Base-by-base conservation (phyloP, 2,329 filamentous ascomycete genomes). In the Sporothrix globosa region DNA sequence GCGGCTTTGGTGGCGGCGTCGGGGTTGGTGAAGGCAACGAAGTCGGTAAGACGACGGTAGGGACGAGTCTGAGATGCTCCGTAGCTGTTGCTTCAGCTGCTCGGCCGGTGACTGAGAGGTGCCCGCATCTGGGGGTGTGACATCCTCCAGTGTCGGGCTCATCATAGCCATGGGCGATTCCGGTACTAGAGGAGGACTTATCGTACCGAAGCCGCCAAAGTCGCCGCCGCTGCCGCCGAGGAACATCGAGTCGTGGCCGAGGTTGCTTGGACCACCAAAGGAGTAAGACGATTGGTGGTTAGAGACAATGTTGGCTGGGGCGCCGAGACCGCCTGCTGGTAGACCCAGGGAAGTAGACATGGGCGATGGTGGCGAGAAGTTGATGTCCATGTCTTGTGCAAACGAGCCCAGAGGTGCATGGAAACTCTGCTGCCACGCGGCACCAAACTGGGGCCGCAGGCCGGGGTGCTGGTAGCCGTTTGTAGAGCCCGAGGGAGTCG, bases 61-160 rank as follows among this genome's bases (percentile, higher is more conserved):
- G 66, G 74, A 75, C 48, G 75, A 74, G 52, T 76, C 75, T 17
- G 75, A 76, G 27, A 76, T 76, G 71, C 75, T 75, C n/a, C 74
- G 74, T 63, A 76, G 52, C 67, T 76, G 75, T 60, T 75, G 75
- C 70, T 72, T 75, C 39, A 76, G 72, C 72, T 76, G 75, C 17
- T 75, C 74, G 1, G 73, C 75, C 6, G 75, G 75, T 3, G 75
- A 75, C 67, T 74, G 73, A 24, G 67, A 69, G 14, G 70, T 72
- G 19, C 73, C 73, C 1, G 70, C 53, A 24, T 75, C 73, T 0
- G 69, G 41, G 1, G 71, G 69, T 0, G 67, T 34, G 10, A 27
- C 39, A 19, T 52, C 27, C 27, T 72, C 73, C 52, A 72, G 4
- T 39, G 61, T 30, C n/a, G 72, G 74, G 63, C 72, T 74, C 72